These are phyloP conservation scores for Colletotrichum coccodes DNA, from an alignment of 2,329 filamentous ascomycete species.

Conservation along the genomic window DNA sequence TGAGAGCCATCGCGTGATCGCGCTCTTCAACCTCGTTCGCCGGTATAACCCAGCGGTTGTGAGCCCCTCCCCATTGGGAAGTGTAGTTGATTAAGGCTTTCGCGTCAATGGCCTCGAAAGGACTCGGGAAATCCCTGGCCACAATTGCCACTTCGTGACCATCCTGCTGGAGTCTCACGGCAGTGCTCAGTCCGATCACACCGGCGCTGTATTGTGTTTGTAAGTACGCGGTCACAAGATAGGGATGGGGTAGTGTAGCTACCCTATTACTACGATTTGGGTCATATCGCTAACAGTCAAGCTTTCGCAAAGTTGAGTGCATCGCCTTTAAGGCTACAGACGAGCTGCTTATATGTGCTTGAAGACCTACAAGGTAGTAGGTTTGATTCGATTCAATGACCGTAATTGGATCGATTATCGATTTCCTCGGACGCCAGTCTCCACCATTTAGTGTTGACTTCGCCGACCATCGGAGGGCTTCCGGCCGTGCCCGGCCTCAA, in stretches of 20 bases:
- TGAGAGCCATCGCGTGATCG: slow-evolving; percentile 55
- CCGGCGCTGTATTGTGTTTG: slow-evolving; percentile 54
- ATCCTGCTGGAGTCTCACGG: slow-evolving; percentile 55
- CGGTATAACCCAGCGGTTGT: slow-evolving; percentile 58
- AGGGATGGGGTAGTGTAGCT: not conserved
- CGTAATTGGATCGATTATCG: not conserved
- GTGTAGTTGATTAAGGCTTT: slow-evolving; percentile 59
- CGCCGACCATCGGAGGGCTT: slow-evolving; percentile 22
- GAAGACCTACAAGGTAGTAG: not conserved
- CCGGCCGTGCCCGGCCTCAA: slow-evolving; percentile 3
- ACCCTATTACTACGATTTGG: slow-evolving; percentile 30
- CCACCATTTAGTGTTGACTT: not conserved
- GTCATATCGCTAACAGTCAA: not conserved
- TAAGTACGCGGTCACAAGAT: not conserved
- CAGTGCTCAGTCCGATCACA: slow-evolving; percentile 61
- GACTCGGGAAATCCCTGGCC: slow-evolving; percentile 57
- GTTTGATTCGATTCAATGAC: not conserved
- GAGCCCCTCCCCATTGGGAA: slow-evolving; percentile 67
- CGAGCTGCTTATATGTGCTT: not conserved
- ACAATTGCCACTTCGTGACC: slow-evolving; percentile 54
- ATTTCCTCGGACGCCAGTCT: not conserved
- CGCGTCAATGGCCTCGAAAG: slow-evolving; percentile 55
- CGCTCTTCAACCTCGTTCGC: slow-evolving; percentile 43
- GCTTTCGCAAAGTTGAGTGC: not conserved
- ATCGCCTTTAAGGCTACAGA: not conserved